A percentile compares a stretch with the other conserved stretches of the same genome.
Evolutionary conservation across 768 basidiomycete species (phyloP).

Genomic region (Coprinopsis sp.): DNA sequence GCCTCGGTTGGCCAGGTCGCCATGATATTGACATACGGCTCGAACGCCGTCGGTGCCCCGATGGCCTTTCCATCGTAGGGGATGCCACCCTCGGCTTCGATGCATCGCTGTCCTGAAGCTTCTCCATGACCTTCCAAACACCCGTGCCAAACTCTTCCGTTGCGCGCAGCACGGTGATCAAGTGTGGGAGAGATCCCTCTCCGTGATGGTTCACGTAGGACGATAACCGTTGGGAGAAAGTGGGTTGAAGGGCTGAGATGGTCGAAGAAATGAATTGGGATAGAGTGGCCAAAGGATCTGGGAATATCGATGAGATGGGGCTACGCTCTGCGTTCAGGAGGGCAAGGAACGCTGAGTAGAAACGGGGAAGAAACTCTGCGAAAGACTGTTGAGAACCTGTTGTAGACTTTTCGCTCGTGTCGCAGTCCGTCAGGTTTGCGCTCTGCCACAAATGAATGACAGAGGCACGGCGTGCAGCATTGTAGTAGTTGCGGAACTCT

Average conservation of each 20-base stretch:
- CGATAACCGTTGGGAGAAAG: constrained; percentile 74
- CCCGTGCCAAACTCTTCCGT: constrained; percentile 81
- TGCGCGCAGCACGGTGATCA: constrained; percentile 65
- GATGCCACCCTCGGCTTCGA: constrained; percentile 9
- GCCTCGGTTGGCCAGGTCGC: constrained; percentile 37
- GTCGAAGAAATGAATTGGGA: constrained; percentile 81
- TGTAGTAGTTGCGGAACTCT: constrained; percentile 94
- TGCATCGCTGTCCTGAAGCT: constrained; percentile 42
- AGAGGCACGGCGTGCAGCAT: constrained; percentile 67
- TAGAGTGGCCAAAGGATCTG: constrained; percentile 72
- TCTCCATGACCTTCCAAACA: constrained; percentile 75
- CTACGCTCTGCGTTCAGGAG: constrained; percentile 67
- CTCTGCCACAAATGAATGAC: constrained; percentile 70
- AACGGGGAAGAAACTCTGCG: constrained; percentile 64
- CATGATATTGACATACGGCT: constrained; percentile 64
- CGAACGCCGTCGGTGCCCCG: constrained; percentile 47
- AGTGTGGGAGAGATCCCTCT: constrained; percentile 55
- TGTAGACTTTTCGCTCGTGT: constrained; percentile 25
- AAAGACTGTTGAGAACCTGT: constrained; percentile 37
- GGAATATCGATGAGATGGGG: constrained; percentile 81
- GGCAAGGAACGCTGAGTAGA: constrained; percentile 64
- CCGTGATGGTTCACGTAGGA: constrained; percentile 64
- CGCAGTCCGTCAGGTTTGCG: constrained; percentile 47
- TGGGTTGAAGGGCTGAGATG: constrained; percentile 74
- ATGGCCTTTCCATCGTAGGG: constrained; percentile 22